Base-by-base conservation (phyloP, 495 filamentous ascomycete species). In the Penicillium tannophilum region DNA sequence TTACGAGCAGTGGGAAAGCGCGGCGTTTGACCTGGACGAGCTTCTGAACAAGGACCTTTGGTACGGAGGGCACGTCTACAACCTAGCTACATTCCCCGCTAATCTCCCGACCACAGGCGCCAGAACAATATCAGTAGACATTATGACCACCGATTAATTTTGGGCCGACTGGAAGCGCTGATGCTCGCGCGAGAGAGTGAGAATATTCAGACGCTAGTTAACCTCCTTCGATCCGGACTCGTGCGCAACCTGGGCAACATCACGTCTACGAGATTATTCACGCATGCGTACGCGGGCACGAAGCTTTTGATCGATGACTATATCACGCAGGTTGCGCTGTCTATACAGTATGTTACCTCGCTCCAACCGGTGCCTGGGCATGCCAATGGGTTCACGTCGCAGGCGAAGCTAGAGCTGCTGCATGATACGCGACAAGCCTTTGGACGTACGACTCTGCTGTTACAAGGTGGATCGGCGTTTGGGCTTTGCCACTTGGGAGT, bases 161-260 rank as follows among this genome's bases (percentile, higher is more conserved):
- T 88, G 67, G 84, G 90, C 56, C 86, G 93, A 41, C 73, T 93
- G 28, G 83, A 86, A 63, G 82, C 85, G 26, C 83, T 96, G 59
- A 80, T 88, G 58, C 82, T 80, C 41, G 89, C 90, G 1, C 87
- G 88, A n/a, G 87, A 92, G 60, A 80, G 85, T 19, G 86, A 87
- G 55, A 90, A 97, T 67, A 82, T 93, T 33, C 74, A 90, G 42
- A 82, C 82, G 16, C 76, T 97, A 3, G 85, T 90, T 26, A 91
- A 90, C 61, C 80, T 95, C 6, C 82, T 97, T 28, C 89, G 91
- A 7, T 91, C 89, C 7, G 92, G 93, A 7, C 83, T 97, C 6
- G 89, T 98, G 44, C 86, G 93, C 26, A 97, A 97, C 63, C 79
- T 97, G 9, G 93, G 91, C 35, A 94, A 97, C 64, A 97, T 98